Percentiles rank a stretch among this genome's conserved stretches.
phyloP scores from a whole-genome alignment of 352 stramenopile species.

The Phytophthora hibernalis region DNA sequence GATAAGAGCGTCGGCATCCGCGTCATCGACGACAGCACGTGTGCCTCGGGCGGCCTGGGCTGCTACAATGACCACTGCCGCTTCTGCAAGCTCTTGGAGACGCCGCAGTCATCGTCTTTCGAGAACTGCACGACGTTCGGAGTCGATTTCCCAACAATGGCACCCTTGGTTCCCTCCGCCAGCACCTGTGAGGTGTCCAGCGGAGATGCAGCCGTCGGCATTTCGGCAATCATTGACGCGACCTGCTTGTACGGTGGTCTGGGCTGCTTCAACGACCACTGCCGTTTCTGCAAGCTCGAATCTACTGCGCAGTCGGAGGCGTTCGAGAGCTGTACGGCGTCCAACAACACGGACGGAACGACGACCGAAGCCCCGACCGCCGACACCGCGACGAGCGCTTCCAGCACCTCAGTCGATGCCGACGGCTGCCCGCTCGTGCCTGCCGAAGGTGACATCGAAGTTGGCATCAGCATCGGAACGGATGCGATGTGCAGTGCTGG shows the following conservation, averaged over 20 bases:
- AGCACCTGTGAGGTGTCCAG: slow-evolving; percentile 28
- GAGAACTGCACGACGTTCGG: slow-evolving; percentile 36
- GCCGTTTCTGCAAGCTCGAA: slow-evolving; percentile 44
- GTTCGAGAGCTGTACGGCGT: slow-evolving; percentile 31
- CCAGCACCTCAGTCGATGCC: neutral
- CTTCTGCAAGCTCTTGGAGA: slow-evolving; percentile 46
- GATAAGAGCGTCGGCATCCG: slow-evolving; percentile 43
- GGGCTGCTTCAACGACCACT: slow-evolving; percentile 51
- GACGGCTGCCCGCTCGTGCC: slow-evolving; percentile 27
- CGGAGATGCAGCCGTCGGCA: slow-evolving; percentile 39
- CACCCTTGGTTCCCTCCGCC: slow-evolving; percentile 18
- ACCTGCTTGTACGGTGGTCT: slow-evolving; percentile 45
- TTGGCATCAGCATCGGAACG: slow-evolving; percentile 36
- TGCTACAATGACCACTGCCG: slow-evolving; percentile 51
- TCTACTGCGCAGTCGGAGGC: slow-evolving; percentile 40
- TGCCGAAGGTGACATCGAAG: slow-evolving; percentile 27
- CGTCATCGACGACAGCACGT: slow-evolving; percentile 36
- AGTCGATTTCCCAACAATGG: slow-evolving; percentile 32
- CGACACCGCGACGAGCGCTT: slow-evolving; percentile 12
- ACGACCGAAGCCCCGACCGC: slow-evolving; percentile 18
- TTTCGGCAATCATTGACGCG: slow-evolving; percentile 37
- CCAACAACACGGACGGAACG: slow-evolving; percentile 15
- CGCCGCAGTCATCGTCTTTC: slow-evolving; percentile 41
- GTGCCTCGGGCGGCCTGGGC: slow-evolving; percentile 42
- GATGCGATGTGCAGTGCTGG: slow-evolving; percentile 32